phyloP scores from a whole-genome alignment of 176 grass and related monocot genomes.

The Triticum aestivum region IWGSC_CS_RefSeq_v2.1 NC_057799.1:264298232-264298731 shows the following conservation, averaged over 20 bases:
- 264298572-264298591: background rate
- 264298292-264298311: too few species aligned
- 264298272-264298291: background rate
- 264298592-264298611: background rate
- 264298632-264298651: background rate
- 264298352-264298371: background rate
- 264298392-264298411: background rate
- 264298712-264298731: background rate
- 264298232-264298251: background rate
- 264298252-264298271: background rate
- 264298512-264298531: background rate
- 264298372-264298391: background rate
- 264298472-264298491: background rate
- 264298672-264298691: background rate
- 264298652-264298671: background rate
- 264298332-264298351: background rate
- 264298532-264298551: background rate
- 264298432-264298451: background rate
- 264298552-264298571: background rate
- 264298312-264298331: background rate
- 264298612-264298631: background rate
- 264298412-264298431: background rate
- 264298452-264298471: background rate
- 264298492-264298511: background rate
- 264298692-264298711: background rate